Base-by-base conservation (phyloP, 164 flowering plant species). In the Berberis vulgaris region DNA sequence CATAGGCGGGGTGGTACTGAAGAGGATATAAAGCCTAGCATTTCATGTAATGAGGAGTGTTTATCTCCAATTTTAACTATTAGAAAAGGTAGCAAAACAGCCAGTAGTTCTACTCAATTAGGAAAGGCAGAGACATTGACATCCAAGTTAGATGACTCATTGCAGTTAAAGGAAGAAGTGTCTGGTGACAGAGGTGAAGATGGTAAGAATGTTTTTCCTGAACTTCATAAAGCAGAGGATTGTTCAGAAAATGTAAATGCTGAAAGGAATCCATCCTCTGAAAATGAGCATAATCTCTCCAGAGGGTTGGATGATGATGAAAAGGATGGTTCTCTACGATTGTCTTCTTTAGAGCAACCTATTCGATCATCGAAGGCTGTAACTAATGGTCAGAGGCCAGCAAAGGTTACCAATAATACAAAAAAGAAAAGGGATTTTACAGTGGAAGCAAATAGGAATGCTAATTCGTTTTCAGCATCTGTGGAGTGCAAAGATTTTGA, bases 1-100 rank as follows among this genome's bases (percentile, higher is more conserved):
- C 68, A 49, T 45, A 68, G 58, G 57, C 68, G 61, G 54, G 68
- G 57, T 59, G 83, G 72, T 45, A 61, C 40, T 64, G 71, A 63
- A 6, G 46, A 74, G 63, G 83, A 83, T 71, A 42, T 55, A 54
- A 82, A 78, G 69, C 73, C 75, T 54, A 63, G 65, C 46, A 52
- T 61, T 43, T 59, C 64, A 13, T 57, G 52, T 49, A 45, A 57
- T 57, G 59, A 61, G 38, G 65, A 67, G 59, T 57, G 44, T 57
- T 67, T 49, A 7, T 76, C 81, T 62, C 69, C 67, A 12, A 61
- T 57, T 57, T 26, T 53, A 42, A 65, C 76, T 38, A 63, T 65
- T 49, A 69, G 67, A 69, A 69, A 60, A 57, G 74, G 65, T 11
- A 26, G 26, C 26, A 56, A 45, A 11, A 67, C 70, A 57, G 13